Conservation (phyloP, 2,329 filamentous ascomycete species). For the Hypoxylon sp. region DNA sequence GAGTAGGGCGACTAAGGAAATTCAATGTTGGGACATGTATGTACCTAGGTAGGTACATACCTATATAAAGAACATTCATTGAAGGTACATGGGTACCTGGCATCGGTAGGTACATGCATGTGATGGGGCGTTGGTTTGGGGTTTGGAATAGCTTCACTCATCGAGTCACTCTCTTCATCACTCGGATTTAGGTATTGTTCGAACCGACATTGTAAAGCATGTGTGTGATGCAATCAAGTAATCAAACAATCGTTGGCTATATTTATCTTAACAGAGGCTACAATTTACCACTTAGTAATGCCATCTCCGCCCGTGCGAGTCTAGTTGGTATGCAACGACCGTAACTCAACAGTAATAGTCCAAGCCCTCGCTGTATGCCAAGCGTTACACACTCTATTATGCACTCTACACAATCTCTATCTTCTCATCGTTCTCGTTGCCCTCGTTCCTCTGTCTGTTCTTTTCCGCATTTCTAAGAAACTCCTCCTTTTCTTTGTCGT, state of each 20-base stretch:
- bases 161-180: background rate
- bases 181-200: background rate
- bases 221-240: background rate
- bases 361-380: constrained; percentile 20
- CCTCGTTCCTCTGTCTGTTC: constrained; percentile 28
- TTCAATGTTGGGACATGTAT: no score
- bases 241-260: background rate
- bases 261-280: background rate
- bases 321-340: constrained; percentile 29
- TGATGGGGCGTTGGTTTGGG: background rate
- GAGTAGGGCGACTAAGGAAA: background rate
- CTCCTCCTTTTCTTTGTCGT: constrained; percentile 48
- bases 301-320: constrained; percentile 9
- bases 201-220: background rate
- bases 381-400: constrained; percentile 21
- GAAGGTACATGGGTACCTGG: no score
- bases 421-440: constrained; percentile 11
- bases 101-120: background rate
- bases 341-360: constrained; percentile 32
- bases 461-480: constrained; percentile 45
- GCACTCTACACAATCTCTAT: constrained; percentile 31
- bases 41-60: no score
- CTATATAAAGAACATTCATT: no score
- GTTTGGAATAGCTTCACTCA: constrained; percentile 8
- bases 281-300: constrained; percentile 11